These are phyloP conservation scores for Chlamydomonas schloesseri DNA, from an alignment of 139 green algal species.

Conservation along the genomic window DNA sequence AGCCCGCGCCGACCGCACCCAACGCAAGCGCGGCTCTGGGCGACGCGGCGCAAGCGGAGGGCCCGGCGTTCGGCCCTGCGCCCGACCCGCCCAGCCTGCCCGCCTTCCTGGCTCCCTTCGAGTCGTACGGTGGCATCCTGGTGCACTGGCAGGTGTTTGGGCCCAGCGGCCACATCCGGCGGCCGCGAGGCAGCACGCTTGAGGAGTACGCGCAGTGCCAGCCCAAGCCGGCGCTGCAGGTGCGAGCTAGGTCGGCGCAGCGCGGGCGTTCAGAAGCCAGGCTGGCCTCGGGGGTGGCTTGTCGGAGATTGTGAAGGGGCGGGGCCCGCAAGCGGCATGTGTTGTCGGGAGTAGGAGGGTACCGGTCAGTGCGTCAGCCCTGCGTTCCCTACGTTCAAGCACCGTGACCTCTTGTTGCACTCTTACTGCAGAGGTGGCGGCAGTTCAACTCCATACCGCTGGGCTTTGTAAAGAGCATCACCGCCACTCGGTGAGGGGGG, in stretches of 20 bases:
- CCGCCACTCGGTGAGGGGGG: constrained; percentile 29
- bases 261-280: too few species aligned
- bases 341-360: too few species aligned
- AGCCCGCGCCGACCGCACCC: too few species aligned
- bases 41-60: too few species aligned
- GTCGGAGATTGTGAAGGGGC: too few species aligned
- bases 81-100: background rate
- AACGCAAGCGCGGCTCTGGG: too few species aligned
- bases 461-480: constrained; percentile 38
- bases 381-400: too few species aligned
- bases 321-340: too few species aligned
- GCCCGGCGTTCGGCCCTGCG: background rate
- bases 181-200: constrained; percentile 8
- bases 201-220: constrained; percentile 25
- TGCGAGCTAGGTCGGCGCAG: too few species aligned
- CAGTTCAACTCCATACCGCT: constrained; percentile 8
- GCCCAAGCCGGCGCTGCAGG: background rate
- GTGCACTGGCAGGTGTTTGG: constrained; percentile 45
- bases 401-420: too few species aligned
- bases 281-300: too few species aligned
- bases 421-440: background rate
- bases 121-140: constrained; percentile 17
- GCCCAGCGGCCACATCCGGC: constrained; percentile 7
- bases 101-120: constrained; percentile 20
- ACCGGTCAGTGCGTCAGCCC: too few species aligned